Evolutionary conservation across 2,329 filamentous ascomycete species (phyloP), one percentile per base, ranked within the genome.

Genomic region (Phoma sp.): DNA sequence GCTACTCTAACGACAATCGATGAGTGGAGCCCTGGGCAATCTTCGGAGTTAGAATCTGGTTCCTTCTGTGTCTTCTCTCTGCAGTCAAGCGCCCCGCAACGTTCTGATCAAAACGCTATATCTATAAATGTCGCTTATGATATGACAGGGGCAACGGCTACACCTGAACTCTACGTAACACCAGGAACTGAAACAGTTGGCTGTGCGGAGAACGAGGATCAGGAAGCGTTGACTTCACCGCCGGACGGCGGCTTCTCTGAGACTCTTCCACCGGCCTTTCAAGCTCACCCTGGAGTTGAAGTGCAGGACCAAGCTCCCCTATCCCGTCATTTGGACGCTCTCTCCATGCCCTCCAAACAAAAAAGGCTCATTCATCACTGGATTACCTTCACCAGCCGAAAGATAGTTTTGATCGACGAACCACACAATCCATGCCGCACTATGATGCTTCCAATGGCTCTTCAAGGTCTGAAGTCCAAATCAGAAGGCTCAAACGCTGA

Each of bases 381-480:
- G 52, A 44, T 59, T 24, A 56, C 56, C 10, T 59, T 59, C 23
- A 56, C 52, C 3, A 56, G 52, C 23, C 47, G 52, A 13, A 59
- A 59, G 24, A 18, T 59, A 8, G 52, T 56, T 4, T 32, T 59
- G 11, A 52, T 59, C 18, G 56, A 59, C 14, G 52, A 56, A 27
- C 40, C 56, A 11, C 52, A 59, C 22, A 59, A 59, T 11, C 56
- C 56, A 2, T 59, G 56, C 8, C 56, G 52, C 6, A 59, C 56
- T 4, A 56, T 59, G 52, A 59, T 59, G 56, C 25, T 59, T 6
- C 56, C 56, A 30, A 59, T 59, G 56, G 56, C 56, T 8, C 22
- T 59, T 30, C 48, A 56, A 53, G 56, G 56, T 9, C 48, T 59
- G 2, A 22, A 46, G 2, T 52, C 52, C 18, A 25, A 29, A n/a